A percentile compares a stretch with the other conserved stretches of the same genome.
Evolutionary conservation across 2,329 filamentous ascomycete genomes (phyloP).

Genomic region (Apiospora sp.): DNA sequence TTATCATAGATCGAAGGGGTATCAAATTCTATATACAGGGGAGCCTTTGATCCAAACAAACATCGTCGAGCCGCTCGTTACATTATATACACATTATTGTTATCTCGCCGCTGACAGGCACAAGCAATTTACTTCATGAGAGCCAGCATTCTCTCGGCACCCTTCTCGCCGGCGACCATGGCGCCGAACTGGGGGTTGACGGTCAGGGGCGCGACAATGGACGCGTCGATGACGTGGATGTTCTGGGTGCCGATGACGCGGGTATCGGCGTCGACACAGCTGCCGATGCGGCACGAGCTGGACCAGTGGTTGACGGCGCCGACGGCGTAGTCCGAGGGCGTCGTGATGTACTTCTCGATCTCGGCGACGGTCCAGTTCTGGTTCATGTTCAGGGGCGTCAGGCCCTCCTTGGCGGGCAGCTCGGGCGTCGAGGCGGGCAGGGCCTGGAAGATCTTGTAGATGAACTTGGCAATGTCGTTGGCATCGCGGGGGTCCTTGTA

Average conservation of each 20-base stretch:
- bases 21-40: constrained; percentile 19
- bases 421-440: constrained; percentile 43
- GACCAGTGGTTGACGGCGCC: constrained; percentile 63
- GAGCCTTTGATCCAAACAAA: neutral
- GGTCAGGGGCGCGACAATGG: constrained; percentile 57
- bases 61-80: neutral
- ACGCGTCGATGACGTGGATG: constrained; percentile 59
- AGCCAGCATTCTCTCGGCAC: constrained; percentile 55
- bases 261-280: constrained; percentile 56
- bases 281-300: constrained; percentile 57
- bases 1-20: constrained; percentile 6
- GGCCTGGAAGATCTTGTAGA: constrained; percentile 56
- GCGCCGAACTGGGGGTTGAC: constrained; percentile 63
- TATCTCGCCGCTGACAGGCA: neutral
- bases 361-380: constrained; percentile 54
- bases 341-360: constrained; percentile 59
- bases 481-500: constrained; percentile 57
- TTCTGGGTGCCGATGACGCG: constrained; percentile 57
- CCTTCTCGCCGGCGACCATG: constrained; percentile 62
- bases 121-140: constrained; percentile 16
- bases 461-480: constrained; percentile 56
- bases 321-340: constrained; percentile 53
- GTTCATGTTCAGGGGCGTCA: constrained; percentile 58
- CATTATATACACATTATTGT: neutral
- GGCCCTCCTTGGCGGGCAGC: constrained; percentile 42